Conservation (phyloP, 345 rosid species). For the Linum lewisii region DNA sequence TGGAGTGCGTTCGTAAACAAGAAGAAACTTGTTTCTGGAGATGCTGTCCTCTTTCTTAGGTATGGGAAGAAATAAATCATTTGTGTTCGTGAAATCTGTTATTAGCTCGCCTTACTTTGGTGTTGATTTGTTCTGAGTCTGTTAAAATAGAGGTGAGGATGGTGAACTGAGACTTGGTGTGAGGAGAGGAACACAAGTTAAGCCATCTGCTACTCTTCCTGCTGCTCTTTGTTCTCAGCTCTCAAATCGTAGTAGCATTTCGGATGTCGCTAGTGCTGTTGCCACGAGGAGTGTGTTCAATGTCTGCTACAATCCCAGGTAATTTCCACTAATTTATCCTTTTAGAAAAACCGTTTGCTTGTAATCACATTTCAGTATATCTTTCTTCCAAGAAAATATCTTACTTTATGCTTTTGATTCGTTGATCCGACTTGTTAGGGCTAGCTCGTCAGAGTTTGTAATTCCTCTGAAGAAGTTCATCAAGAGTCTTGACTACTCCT, state of each 20-base stretch:
- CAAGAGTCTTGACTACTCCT: constrained; percentile 60
- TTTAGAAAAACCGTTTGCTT: no score
- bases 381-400: no score
- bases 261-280: constrained; percentile 60
- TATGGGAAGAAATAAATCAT: no score
- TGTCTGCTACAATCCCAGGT: constrained; percentile 94
- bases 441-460: constrained; percentile 65
- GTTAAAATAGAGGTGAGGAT: constrained; percentile 94
- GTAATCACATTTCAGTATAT: no score
- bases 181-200: constrained; percentile 80
- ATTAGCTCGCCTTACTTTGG: background rate
- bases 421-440: no score
- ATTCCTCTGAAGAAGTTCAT: constrained; percentile 56
- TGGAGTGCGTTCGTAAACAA: constrained; percentile 98
- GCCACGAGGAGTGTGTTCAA: constrained; percentile 49
- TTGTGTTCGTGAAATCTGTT: no score
- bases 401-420: no score
- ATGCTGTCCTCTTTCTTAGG: constrained; percentile 98
- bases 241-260: constrained; percentile 43
- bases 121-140: no score
- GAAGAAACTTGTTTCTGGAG: constrained; percentile 98
- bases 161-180: constrained; percentile 93
- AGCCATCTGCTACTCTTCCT: constrained; percentile 41
- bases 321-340: no score
- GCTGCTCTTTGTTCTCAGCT: constrained; percentile 36